Percentiles rank a stretch among this genome's conserved stretches.
phyloP scores from a whole-genome alignment of 495 filamentous ascomycete species.

The Jackrogersella multiformis region DNA sequence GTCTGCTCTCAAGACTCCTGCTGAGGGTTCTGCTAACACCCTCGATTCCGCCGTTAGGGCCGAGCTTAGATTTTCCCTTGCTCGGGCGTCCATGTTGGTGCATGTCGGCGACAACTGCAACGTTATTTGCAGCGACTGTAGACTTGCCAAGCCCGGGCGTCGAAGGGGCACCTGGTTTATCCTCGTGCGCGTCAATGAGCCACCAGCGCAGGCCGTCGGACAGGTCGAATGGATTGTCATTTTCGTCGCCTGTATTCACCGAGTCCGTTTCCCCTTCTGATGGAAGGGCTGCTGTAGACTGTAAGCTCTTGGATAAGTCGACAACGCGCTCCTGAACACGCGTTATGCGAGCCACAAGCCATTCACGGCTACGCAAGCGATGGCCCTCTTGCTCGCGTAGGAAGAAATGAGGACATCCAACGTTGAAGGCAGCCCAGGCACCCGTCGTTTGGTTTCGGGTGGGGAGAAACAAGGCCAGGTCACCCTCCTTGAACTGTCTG shows the following conservation, averaged over 20 bases:
- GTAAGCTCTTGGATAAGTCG: conserved; percentile 79
- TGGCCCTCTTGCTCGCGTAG: conserved; percentile 91
- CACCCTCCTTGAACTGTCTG: conserved; percentile 93
- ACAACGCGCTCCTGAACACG: conserved; percentile 94
- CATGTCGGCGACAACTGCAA: conserved; percentile 74
- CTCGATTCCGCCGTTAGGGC: conserved; percentile 63
- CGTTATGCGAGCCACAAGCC: conserved; percentile 92
- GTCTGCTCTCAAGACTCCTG: conserved; percentile 87
- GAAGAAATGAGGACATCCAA: conserved; percentile 96
- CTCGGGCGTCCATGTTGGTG: conserved; percentile 62
- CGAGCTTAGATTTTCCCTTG: conserved; percentile 59
- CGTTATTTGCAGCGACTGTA: conserved; percentile 87
- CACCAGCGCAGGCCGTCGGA: conserved; percentile 97
- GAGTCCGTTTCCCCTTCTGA: conserved; percentile 51
- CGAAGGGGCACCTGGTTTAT: conserved; percentile 92
- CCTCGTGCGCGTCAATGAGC: conserved; percentile 89
- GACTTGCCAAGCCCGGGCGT: conserved; percentile 89
- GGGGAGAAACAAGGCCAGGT: conserved; percentile 93
- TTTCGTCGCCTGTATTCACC: conserved; percentile 69
- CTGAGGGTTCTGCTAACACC: conserved; percentile 79
- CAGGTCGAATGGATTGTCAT: conserved; percentile 97
- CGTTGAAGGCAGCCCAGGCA: conserved; percentile 98
- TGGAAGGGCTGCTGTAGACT: conserved; percentile 34
- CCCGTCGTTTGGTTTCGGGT: conserved; percentile 92
- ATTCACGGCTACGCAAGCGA: conserved; percentile 82